Percentiles rank a stretch among this genome's conserved stretches.
Conservation (phyloP, 192 early-diverging fungal species). For the Coemansia sp. region DNA sequence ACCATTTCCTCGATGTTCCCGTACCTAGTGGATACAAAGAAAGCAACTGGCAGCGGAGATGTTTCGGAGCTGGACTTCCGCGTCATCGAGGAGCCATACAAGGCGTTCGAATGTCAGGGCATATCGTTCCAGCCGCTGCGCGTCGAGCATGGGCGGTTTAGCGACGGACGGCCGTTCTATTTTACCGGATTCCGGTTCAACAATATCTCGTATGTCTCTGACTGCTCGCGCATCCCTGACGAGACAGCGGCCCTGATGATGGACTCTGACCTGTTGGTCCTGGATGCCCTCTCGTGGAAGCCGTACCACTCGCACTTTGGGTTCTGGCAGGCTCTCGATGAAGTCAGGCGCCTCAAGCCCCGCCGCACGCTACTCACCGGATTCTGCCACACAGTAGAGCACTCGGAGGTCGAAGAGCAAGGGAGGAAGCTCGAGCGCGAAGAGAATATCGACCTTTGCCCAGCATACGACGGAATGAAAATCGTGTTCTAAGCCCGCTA, state of each 20-base stretch:
- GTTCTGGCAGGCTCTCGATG: constrained; percentile 67
- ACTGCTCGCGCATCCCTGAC: constrained; percentile 73
- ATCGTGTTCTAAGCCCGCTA: constrained; percentile 35
- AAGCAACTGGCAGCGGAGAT: constrained; percentile 85
- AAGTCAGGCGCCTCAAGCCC: constrained; percentile 55
- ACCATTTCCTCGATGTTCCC: constrained; percentile 73
- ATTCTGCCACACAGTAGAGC: constrained; percentile 75
- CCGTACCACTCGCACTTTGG: constrained; percentile 78
- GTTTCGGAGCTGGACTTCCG: constrained; percentile 75
- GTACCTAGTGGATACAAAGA: constrained; percentile 73
- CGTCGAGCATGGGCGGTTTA: constrained; percentile 42
- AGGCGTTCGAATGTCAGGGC: constrained; percentile 72
- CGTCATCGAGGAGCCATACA: constrained; percentile 74
- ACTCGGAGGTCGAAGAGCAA: constrained; percentile 62
- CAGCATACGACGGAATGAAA: constrained; percentile 78
- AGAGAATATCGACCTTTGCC: constrained; percentile 57
- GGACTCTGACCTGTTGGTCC: constrained; percentile 60
- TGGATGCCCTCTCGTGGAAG: constrained; percentile 71
- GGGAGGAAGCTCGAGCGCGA: constrained; percentile 55
- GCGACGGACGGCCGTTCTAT: constrained; percentile 65
- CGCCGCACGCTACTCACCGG: constrained; percentile 68
- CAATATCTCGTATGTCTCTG: constrained; percentile 78
- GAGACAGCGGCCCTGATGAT: constrained; percentile 59
- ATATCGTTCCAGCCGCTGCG: constrained; percentile 42
- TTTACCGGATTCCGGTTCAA: constrained; percentile 80